Evolutionary conservation across 2,329 filamentous ascomycete species (phyloP).

Genomic region (Nemania serpens): DNA sequence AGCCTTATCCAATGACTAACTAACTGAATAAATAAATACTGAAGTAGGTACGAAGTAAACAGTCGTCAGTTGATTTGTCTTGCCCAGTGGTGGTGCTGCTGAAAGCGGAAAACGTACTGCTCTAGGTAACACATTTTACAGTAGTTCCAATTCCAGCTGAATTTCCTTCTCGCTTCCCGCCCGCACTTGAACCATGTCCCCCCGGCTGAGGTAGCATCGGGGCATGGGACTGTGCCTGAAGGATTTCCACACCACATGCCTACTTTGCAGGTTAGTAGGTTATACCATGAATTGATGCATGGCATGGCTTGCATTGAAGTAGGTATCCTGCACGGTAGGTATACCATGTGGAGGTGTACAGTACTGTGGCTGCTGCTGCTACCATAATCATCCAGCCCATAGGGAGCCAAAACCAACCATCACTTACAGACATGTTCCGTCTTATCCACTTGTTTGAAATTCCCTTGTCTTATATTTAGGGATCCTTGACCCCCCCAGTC

Average conservation of each 20-base stretch:
- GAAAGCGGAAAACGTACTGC: too few species aligned
- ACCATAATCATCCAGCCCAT: too few species aligned
- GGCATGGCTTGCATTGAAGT: conserved; percentile 12
- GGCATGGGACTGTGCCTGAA: conserved; percentile 22
- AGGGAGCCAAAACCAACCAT: neutral
- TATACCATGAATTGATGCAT: conserved; percentile 11
- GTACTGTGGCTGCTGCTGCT: neutral
- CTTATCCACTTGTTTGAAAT: neutral
- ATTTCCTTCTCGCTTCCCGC: conserved; percentile 3
- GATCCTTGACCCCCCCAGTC: conserved; percentile 7
- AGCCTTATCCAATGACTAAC: conserved; percentile 9
- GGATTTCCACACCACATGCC: conserved; percentile 9
- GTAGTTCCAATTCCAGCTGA: conserved; percentile 11
- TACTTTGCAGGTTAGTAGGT: too few species aligned
- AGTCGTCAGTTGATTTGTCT: too few species aligned
- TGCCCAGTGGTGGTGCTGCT: too few species aligned
- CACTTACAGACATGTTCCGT: neutral
- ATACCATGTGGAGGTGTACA: too few species aligned
- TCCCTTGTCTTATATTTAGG: conserved; percentile 28
- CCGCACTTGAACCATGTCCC: conserved; percentile 3
- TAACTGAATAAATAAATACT: neutral
- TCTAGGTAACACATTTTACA: too few species aligned
- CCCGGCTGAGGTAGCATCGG: conserved; percentile 13
- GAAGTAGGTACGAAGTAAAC: too few species aligned
- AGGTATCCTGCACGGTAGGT: too few species aligned